Base-by-base conservation (phyloP, 148 eudicot genomes). In the Nepenthes gracilis region DNA sequence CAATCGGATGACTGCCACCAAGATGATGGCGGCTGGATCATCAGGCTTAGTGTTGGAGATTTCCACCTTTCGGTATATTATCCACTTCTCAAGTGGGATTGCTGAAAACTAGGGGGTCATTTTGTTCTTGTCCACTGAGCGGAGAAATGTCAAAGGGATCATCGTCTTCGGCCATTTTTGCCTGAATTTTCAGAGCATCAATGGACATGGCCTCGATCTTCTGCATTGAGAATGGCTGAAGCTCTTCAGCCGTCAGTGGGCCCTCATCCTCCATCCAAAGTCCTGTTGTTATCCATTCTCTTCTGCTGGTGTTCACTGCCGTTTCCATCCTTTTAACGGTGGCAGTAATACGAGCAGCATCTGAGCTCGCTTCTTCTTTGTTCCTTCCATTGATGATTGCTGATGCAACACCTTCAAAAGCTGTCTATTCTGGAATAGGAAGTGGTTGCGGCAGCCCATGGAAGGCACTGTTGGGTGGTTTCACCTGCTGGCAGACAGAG, bases 381-480 rank as follows among this genome's bases (percentile, higher is more conserved):
- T 77, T 88, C 66, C 98, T 76, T n/a, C 98, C 96, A 40, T 77
- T 77, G 59, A 92, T 85, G 52, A 92, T 88, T 47, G 87, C 93
- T 23, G 94, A 83, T 59, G 94, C 94, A 59, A 92, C 84, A 11
- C 98, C 98, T 71, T 92, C 98, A 55, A 92, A 92, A n/a, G 98
- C 96, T 63, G 88, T 74, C 66, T 92, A 96, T 62, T 88, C 96
- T 2, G 98, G 86, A 1, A 96, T 85, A 23, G 23, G 23, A 23
- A 23, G 23, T 23, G 23, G 23, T 23, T 23, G 23, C 23, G 0
- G 23, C 23, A 23, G 23, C 23, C 0, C 23, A 0, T 23, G 23
- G 23, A 23, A 23, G 23, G 23, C 23, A 23, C 0, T 23, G 23
- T 23, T 23, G 23, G 23, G 23, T 23, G 23, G 23, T 0, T 23